Evolutionary conservation across 2,329 filamentous ascomycete genomes (phyloP).

Genomic region (Hymenoscyphus linearis): DNA sequence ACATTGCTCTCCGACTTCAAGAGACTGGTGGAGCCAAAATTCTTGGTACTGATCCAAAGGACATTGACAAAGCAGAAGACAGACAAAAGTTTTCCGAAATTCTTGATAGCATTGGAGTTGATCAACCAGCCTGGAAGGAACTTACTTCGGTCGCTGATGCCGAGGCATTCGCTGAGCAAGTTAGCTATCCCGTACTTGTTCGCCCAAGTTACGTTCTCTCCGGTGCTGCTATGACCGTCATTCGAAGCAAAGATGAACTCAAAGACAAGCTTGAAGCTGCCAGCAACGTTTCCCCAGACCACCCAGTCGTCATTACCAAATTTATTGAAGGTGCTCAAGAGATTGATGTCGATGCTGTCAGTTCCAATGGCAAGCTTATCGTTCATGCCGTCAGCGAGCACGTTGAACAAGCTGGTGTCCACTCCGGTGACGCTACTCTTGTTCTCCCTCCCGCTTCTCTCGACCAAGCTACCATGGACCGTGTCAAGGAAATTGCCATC

Average conservation of each 20-base stretch:
- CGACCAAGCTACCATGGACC: constrained; percentile 70
- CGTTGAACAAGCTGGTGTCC: constrained; percentile 93
- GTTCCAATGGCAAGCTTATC: constrained; percentile 77
- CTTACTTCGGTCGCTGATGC: constrained; percentile 84
- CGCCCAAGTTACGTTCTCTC: constrained; percentile 94
- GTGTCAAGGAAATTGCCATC: constrained; percentile 90
- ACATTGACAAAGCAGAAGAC: constrained; percentile 98
- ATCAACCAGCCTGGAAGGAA: constrained; percentile 98
- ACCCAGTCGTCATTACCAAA: constrained; percentile 96
- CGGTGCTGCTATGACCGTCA: constrained; percentile 97
- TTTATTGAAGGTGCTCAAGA: constrained; percentile 97
- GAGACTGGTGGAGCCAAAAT: constrained; percentile 86
- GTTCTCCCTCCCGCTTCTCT: constrained; percentile 82
- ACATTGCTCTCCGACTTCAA: constrained; percentile 91
- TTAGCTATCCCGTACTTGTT: constrained; percentile 91
- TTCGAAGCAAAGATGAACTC: constrained; percentile 79
- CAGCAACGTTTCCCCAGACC: constrained; percentile 85
- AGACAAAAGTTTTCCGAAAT: constrained; percentile 98
- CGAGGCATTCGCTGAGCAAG: constrained; percentile 76
- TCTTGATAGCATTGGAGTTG: constrained; percentile 90
- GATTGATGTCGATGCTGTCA: constrained; percentile 94
- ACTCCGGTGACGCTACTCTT: constrained; percentile 94
- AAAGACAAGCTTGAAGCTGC: constrained; percentile 93
- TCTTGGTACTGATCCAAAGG: constrained; percentile 84
- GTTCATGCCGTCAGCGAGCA: constrained; percentile 93